These are phyloP conservation scores for Erysimum cheiri DNA, from an alignment of 441 rosid genomes.

Conservation along the genomic window DNA sequence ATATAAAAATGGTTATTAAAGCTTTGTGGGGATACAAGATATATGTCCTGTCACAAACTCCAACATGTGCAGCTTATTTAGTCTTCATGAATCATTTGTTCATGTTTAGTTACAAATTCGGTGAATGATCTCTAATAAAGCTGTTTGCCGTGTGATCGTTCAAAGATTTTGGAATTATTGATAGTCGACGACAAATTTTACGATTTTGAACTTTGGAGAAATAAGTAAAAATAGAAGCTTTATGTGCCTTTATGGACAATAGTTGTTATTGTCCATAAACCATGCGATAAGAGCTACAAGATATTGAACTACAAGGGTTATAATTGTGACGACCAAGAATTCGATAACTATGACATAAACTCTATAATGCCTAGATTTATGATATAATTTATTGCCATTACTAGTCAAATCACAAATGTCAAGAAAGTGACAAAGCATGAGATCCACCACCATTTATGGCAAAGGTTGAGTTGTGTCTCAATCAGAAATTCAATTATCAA, in stretches of 20 bases:
- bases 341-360: neutral
- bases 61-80: slow-evolving; percentile 24
- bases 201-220: too few species aligned
- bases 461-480: slow-evolving; percentile 32
- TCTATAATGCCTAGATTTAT: neutral
- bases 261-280: too few species aligned
- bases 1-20: slow-evolving; percentile 26
- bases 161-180: too few species aligned
- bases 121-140: neutral
- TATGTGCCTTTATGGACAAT: too few species aligned
- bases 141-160: too few species aligned
- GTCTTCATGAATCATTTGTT: slow-evolving; percentile 19
- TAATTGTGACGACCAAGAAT: neutral
- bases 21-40: slow-evolving; percentile 28
- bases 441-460: slow-evolving; percentile 34
- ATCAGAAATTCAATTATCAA: slow-evolving; percentile 41
- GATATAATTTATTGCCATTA: neutral
- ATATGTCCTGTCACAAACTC: slow-evolving; percentile 32
- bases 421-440: slow-evolving; percentile 12
- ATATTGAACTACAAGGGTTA: neutral
- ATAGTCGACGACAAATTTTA: too few species aligned
- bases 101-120: slow-evolving; percentile 24
- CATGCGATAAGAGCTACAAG: neutral
- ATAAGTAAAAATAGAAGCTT: too few species aligned
- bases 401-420: slow-evolving; percentile 5